Base-by-base conservation (phyloP, 805 yeast genomes). In the Maudiozyma serrabonitensis region DNA sequence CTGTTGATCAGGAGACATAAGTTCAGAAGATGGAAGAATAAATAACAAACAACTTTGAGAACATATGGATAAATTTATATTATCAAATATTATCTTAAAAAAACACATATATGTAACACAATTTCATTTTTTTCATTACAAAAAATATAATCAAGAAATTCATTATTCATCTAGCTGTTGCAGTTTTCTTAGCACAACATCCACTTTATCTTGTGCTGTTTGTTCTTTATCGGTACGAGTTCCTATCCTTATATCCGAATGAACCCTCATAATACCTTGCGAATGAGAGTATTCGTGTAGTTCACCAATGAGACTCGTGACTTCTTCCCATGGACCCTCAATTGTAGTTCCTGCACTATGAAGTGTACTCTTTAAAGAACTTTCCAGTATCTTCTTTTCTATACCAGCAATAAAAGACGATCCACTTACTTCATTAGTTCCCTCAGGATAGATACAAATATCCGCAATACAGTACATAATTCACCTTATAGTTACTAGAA, bases 271-370 rank as follows among this genome's bases (percentile, higher is more conserved):
- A 11, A 85, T 79, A 1, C 95, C 95, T 56, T 76, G 72, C 3
- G 73, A 73, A 59, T 88, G 96, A 46, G 87, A 75, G 43, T 71
- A 71, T 59, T 82, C 81, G 60, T 88, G 96, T 58, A 87, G 69
- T 56, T 79, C 76, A 6, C 96, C 96, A 58, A 88, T 84, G 46
- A 87, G 67, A 34, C 73, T 78, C 79, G 80, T 84, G 1, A 89
- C 96, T 48, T 84, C 89, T 58, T 81, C 80, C 96, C 96, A 89
- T n/a, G 88, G 89, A 0, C 96, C 96, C 58, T 85, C 80, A 57
- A 84, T 81, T 1, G 96, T 87, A 8, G 96, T 88, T 2, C 96
- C 96, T 2, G 96, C 96, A 57, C 95, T 84, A 66, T 88, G 96
- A 51, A 88, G 69, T 1, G 85, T 80, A 53, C 83, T 80, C 44